Base-by-base conservation (phyloP, 2,329 filamentous ascomycete genomes). In the Colletotrichum brevisporum region DNA sequence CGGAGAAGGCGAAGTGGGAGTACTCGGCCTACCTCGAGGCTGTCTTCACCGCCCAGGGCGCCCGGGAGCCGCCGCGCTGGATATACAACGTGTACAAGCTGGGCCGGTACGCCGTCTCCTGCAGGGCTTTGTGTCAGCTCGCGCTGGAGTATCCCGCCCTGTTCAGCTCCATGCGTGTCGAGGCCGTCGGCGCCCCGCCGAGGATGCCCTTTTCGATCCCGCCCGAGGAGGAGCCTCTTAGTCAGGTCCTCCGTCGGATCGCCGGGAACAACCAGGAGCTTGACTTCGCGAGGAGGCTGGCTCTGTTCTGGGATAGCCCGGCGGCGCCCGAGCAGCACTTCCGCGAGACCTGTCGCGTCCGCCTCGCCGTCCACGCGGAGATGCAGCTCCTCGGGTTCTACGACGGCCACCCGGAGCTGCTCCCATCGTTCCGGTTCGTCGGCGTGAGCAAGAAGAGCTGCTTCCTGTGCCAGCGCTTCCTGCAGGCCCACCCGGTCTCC, bases 1-100 rank as follows among this genome's bases (percentile, higher is more conserved):
- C 51, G 4, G 59, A 63, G n/a, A 63, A 63, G n/a, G 59, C 51
- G 21, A 63, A 63, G 48, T 63, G 26, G 51, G 59, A 63, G 10
- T 63, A 36, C 39, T 56, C 39, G 9, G 26, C 12, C 13, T 56
- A 56, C 10, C n/a, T 56, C 10, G 39, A 45, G 27, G 54, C 13
- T 2, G 8, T 45, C 2, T 63, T 63, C n/a, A 39, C 26, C n/a
- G n/a, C 8, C 15, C 51, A 63, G 26, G n/a, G 50, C 8, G 16
- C 9, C 5, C 16, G n/a, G 2, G 39, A 12, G 5, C 27, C 2
- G 27, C 51, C 51, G 4, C 6, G 5, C 24, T 63, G 41, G 59
- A 63, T 63, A 55, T 63, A 63, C 41, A 36, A 54, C 12, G 39
- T 55, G 4, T 55, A 63, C 26, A 63, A 63, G 41, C 36, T 63